Evolutionary conservation across 352 stramenopile species (phyloP).

Genomic region (Bremia lactucae): DNA sequence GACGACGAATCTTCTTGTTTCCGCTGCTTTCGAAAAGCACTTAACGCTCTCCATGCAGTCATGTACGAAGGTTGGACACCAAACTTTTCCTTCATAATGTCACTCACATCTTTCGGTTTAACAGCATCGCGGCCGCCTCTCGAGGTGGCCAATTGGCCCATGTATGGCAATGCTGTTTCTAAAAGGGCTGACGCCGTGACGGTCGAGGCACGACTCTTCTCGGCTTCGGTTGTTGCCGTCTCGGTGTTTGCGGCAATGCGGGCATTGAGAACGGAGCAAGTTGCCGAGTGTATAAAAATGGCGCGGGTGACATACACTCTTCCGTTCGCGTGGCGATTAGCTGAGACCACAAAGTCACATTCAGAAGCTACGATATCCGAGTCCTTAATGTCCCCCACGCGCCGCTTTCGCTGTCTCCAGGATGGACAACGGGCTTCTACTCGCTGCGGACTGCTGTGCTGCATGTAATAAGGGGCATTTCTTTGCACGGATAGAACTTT

Average conservation of each 20-base stretch:
- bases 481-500: slow-evolving; percentile 67
- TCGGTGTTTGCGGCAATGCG: slow-evolving; percentile 23
- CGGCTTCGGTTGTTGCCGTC: not conserved
- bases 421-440: slow-evolving; percentile 67
- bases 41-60: slow-evolving; percentile 67
- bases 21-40: slow-evolving; percentile 53
- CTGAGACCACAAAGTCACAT: slow-evolving; percentile 66
- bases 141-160: slow-evolving; percentile 25
- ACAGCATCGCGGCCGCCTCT: slow-evolving; percentile 35
- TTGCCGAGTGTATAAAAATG: slow-evolving; percentile 30
- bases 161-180: slow-evolving; percentile 65
- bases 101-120: slow-evolving; percentile 63
- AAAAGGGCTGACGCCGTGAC: slow-evolving; percentile 60
- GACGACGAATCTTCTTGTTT: slow-evolving; percentile 54
- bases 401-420: slow-evolving; percentile 60
- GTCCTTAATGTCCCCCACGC: not conserved
- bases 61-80: slow-evolving; percentile 70
- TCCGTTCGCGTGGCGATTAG: slow-evolving; percentile 67
- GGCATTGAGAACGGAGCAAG: slow-evolving; percentile 37
- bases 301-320: slow-evolving; percentile 64
- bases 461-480: slow-evolving; percentile 68
- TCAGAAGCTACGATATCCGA: slow-evolving; percentile 6
- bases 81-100: slow-evolving; percentile 80
- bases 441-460: slow-evolving; percentile 72
- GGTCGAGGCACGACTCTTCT: slow-evolving; percentile 10